Evolutionary conservation across 345 rosid species (phyloP).

Genomic region (Syzygium jambos): DNA sequence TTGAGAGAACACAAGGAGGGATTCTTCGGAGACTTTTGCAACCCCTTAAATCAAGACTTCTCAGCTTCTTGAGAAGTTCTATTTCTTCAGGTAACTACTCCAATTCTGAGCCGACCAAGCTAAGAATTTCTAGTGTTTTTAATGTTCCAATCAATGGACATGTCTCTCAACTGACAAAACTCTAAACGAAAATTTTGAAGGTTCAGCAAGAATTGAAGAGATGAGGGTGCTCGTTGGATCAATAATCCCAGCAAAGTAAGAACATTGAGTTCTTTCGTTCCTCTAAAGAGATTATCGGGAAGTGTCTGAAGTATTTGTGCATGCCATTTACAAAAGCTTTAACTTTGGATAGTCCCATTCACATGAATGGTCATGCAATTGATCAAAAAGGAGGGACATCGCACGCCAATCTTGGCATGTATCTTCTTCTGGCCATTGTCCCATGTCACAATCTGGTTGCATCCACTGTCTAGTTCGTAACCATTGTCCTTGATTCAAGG

Average conservation of each 20-base stretch:
- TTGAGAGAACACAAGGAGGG: background rate
- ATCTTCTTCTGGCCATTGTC: fast-evolving
- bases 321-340: background rate
- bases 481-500: fast-evolving
- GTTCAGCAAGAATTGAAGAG: background rate
- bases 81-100: background rate
- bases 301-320: background rate
- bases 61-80: background rate
- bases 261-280: background rate
- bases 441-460: background rate
- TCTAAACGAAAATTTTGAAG: background rate
- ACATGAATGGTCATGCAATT: fast-evolving
- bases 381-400: background rate
- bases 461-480: background rate
- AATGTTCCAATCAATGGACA: background rate
- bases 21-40: background rate
- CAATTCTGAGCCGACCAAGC: background rate
- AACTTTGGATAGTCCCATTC: background rate
- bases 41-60: background rate
- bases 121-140: background rate
- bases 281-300: background rate
- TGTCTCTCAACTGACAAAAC: background rate
- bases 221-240: background rate
- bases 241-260: background rate
- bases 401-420: background rate